Evolutionary conservation across 352 stramenopile species (phyloP), one percentile per base, ranked within the genome.

Genomic region (Phytophthora foliorum): DNA sequence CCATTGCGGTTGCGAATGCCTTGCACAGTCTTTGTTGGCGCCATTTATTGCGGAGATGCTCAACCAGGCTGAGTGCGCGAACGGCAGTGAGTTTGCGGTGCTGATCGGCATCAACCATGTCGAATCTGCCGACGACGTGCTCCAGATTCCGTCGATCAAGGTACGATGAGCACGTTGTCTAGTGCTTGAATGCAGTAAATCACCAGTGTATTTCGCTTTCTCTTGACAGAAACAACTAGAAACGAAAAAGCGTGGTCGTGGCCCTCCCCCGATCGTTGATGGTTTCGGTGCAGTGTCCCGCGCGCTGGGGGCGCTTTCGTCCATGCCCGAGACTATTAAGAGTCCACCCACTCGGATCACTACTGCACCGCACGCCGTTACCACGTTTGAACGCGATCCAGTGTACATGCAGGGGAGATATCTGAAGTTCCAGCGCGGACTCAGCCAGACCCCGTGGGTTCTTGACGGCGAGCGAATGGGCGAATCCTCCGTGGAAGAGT

Each of bases 361-460:
- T 9, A 80, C 74, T n/a, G 25, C 54, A 6, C 81, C 84, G 1
- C 77, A 61, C 3, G 81, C 70, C 45, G 54, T 70, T 1, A 69
- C 80, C 3, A 75, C 73, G 24, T 69, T 96, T 14, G 84, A 94
- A 57, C 89, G 89, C 19, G 89, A 95, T 32, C 83, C 93, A 2
- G 80, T 98, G 21, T 98, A 95, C 66, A 63, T 98, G 31, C 83
- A 92, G 31, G 93, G 93, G 2, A 81, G 91, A 16, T 98, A 98
- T 80, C 79, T 95, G 50, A 98, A 98, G 73, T 92, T 92, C 58
- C 78, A 91, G 65, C 88, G 94, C 16, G 92, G 91, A 4, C 66
- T 98, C 46, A 97, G 88, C 61, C 94, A 98, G 72, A 97, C 90
- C 31, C 91, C 91, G 13, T 98, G 94, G 94, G 78, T 96, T 46